Conservation (phyloP, 2,329 filamentous ascomycete genomes). For the Didymosphaeria variabile region DNA sequence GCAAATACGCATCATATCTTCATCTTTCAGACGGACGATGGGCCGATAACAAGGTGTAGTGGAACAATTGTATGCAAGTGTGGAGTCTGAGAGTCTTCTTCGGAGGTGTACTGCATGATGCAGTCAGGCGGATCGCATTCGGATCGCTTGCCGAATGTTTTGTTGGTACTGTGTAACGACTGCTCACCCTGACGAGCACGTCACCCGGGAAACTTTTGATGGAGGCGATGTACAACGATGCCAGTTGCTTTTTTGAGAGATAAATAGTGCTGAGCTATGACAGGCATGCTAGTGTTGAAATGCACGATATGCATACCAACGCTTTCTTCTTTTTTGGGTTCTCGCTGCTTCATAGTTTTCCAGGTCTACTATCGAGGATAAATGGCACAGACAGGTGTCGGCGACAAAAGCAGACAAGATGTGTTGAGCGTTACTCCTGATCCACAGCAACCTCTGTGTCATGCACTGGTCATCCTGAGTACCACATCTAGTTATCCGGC, state of each 20-base stretch:
- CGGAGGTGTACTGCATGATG: background rate
- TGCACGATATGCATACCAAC: background rate
- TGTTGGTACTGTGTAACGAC: conserved; percentile 11
- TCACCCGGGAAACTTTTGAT: background rate
- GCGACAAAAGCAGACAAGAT: background rate
- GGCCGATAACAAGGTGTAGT: background rate
- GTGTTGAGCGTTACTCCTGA: background rate
- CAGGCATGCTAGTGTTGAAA: background rate
- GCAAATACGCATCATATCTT: background rate
- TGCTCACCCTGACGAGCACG: background rate
- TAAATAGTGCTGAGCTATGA: background rate
- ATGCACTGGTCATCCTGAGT: background rate
- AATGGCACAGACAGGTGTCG: background rate
- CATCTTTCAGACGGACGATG: background rate
- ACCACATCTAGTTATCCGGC: background rate
- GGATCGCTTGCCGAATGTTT: conserved; percentile 13
- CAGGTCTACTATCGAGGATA: background rate
- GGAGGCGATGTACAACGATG: background rate
- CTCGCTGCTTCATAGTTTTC: background rate
- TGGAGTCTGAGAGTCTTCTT: background rate
- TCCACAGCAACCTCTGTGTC: background rate
- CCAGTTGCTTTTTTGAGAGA: background rate
- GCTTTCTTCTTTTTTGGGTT: background rate
- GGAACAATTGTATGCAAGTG: conserved; percentile 9
- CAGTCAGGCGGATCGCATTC: conserved; percentile 8